Base-by-base conservation (phyloP, 2,329 filamentous ascomycete genomes). In the Arthrobotrys entomopaga region DNA sequence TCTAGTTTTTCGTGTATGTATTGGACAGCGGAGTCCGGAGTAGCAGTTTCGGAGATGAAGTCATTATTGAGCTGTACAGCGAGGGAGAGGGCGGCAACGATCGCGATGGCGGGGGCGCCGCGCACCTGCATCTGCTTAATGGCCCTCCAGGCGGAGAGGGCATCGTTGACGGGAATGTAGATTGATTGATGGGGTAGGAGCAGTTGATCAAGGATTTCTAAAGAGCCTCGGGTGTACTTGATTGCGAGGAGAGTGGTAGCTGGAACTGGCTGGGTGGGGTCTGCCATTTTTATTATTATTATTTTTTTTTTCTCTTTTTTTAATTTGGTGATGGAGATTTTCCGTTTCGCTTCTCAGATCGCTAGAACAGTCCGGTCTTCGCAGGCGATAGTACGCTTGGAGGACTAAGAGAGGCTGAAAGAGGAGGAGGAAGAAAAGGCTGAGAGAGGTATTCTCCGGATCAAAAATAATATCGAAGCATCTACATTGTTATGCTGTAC, bases 71-170 rank as follows among this genome's bases (percentile, higher is more conserved):
- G 83, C 81, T 98, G 94, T 7, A 97, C 91, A 0, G 93, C 93
- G 40, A 97, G 87, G 1, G 91, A 90, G 38, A 99, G 86, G 19
- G 91, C 91, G 20, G 95, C 95, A n/a, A 99, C 95, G 77, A 99
- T 98, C 50, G 95, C 95, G 81, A 99, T 99, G 52, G 95, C 95
- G 0, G 95, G 95, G 3, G 95, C 95, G 46, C 92, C 92, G 79
- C 91, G 88, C 5, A 90, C 88, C 56, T 88, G 83, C 91, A 95
- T 95, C 15, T 90, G 86, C 78, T 88, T 89, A 82, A 95, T 95
- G 79, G 90, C 91, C 80, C 92, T 89, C 83, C 92, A 95, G 42
- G 90, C 91, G 82, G 92, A 90, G 78, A 89, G 86, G 76, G 88
- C 87, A 10, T 87, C 90, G 29, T 85, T 85, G 61, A 94, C 87